Base-by-base conservation (phyloP, 2,329 filamentous ascomycete species). In the Fusarium coicis region DNA sequence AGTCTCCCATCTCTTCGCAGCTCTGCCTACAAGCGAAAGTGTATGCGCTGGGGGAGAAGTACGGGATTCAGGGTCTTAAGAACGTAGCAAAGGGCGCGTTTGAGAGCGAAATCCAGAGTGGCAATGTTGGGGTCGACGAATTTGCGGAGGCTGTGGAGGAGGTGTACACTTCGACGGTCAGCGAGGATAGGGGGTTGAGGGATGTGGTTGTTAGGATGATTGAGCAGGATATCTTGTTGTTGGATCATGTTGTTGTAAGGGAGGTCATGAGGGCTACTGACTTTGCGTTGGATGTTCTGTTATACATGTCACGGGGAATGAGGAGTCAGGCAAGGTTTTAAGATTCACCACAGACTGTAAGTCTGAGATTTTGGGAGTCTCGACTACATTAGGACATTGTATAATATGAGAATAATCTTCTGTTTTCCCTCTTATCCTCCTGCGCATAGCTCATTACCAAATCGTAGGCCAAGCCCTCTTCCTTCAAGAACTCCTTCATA, bases 61-160 rank as follows among this genome's bases (percentile, higher is more conserved):
- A 59, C 4, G 0, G 23, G 0, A 39, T 52, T 0, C 0, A 39
- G 1, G 43, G 43, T 0, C 11, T 50, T 0, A 59, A 50, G 28
- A n/a, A 30, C 3, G 21, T 0, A 19, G 43, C 43, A 4, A 5
- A 30, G 21, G 0, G 16, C 0, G 1, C 7, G 1, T 50, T 50
- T 6, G 32, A 32, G 1, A 28, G 12, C 0, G 34, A 58, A 5
- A 18, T 37, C 2, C 7, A 16, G 16, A 23, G 43, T 11, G 50
- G 34, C 1, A 37, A 26, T 2, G 50, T 9, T 28, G n/a, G n/a
- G 0, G 7, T 37, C 1, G 32, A 50, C 14, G 34, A 50, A 1
- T 59, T 50, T 11, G 16, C n/a, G 10, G 32, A 32, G 7, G 56
- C 34, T 2, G 34, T n/a, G 4, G 21, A 5, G 18, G 34, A 26